Base-by-base conservation (phyloP, 1,284 basidiomycete species). In the Mycena citricolor region DNA sequence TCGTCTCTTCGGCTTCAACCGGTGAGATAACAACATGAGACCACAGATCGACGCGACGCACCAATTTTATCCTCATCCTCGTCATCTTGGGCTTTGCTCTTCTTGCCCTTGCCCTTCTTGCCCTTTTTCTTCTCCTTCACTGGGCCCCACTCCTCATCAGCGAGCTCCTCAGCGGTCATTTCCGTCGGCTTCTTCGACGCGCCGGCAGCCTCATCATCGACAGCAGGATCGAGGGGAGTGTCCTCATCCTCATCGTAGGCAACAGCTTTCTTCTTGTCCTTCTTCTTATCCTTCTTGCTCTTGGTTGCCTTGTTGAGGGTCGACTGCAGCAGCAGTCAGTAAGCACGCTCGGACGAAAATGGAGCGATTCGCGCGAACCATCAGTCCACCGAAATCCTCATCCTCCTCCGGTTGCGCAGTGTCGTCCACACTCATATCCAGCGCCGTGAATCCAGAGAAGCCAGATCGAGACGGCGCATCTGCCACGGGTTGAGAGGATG, bases 361-460 rank as follows among this genome's bases (percentile, higher is more conserved):
- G 34, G 39, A 42, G 44, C 22, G 42, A 39, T 40, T 20, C 14
- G 69, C 81, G 45, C 56, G 39, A 58, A 90, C 90, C 90, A 94
- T 92, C 30, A 94, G 69, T 20, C 89, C 89, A 33, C 89, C 91
- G 54, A 79, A 86, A 56, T 79, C 86, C 63, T 84, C 81, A 23
- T 83, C 83, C 42, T 82, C 84, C 24, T 86, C 82, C 23, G 79
- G 79, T 8, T 68, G 75, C 0, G 66, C 72, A 21, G 65, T 68
- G 14, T 76, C 77, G 37, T 73, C 73, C 41, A 67, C 46, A 17
- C 14, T 65, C 46, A 69, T 61, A 23, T 64, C 73, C 8, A 81
- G 65, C 0, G 76, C 66, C 8, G 77, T 70, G 54, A 84, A 83
- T 3, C 73, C 72, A 26, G 77, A 73, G 53, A 79, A 75, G 2